Evolutionary conservation across 805 yeast genomes (phyloP).

Genomic region (Hanseniaspora valbyensis): DNA sequence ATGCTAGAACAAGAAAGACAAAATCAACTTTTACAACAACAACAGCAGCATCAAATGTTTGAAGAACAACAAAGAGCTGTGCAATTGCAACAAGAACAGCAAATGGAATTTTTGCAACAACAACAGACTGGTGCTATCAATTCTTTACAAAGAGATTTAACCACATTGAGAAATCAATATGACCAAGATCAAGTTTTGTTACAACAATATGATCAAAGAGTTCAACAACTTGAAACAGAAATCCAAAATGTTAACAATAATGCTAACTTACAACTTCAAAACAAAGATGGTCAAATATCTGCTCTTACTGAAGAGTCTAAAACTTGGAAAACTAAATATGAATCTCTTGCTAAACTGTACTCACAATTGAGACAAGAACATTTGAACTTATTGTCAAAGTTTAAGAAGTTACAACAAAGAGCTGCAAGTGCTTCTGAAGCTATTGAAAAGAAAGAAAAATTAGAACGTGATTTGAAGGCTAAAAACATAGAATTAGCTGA

Average conservation of each 20-base stretch:
- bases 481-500: slow-evolving; percentile 83
- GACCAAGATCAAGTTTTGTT: slow-evolving; percentile 75
- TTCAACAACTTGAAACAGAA: slow-evolving; percentile 69
- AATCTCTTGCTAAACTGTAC: slow-evolving; percentile 76
- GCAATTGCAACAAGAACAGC: slow-evolving; percentile 58
- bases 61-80: slow-evolving; percentile 48
- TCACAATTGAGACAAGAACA: slow-evolving; percentile 90
- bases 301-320: slow-evolving; percentile 62
- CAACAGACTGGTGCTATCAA: slow-evolving; percentile 71
- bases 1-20: slow-evolving; percentile 54
- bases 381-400: slow-evolving; percentile 60
- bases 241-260: slow-evolving; percentile 47
- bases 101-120: slow-evolving; percentile 55
- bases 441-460: slow-evolving; percentile 65
- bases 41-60: slow-evolving; percentile 61
- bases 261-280: slow-evolving; percentile 59
- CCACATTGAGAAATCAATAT: slow-evolving; percentile 65
- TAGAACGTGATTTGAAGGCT: slow-evolving; percentile 72
- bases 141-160: slow-evolving; percentile 69
- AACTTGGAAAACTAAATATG: slow-evolving; percentile 79
- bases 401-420: slow-evolving; percentile 72
- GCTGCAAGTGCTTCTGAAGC: slow-evolving; percentile 88
- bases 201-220: slow-evolving; percentile 79
- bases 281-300: slow-evolving; percentile 63
- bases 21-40: slow-evolving; percentile 55